Base-by-base conservation (phyloP, 2,329 filamentous ascomycete species). In the Pseudogymnoascus sp. region DNA sequence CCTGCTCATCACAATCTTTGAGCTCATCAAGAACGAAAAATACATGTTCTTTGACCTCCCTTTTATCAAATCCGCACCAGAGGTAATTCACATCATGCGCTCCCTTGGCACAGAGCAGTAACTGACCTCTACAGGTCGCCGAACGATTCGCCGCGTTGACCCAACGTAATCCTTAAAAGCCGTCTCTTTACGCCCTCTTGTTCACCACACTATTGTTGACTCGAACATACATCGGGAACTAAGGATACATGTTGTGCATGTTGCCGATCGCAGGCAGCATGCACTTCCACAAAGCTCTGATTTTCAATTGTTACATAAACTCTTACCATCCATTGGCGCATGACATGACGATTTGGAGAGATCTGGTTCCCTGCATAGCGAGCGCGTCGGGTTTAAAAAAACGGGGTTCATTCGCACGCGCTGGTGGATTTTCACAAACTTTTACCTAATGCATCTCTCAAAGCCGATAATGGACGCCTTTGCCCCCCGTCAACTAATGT, bases 31-130 rank as follows among this genome's bases (percentile, higher is more conserved):
- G 79, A 97, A 96, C 72, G 87, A 89, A 60, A 90, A 86, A 71
- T 95, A 93, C 74, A 86, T 86, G 70, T 96, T 99, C 79, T 97
- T 95, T 78, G 90, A 94, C 58, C 80, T 96, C 66, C 89, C 90
- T 25, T 97, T 96, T 69, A 89, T 97, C 75, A 95, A 96, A 78
- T 83, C 87, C 66, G 85, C 88, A 67, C 91, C 91, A 66, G 91
- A 97, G 80, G 91, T 95, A 79, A 73, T 77, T 61, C 58, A 30
- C 6, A 18, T 25, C 2, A 25, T 33, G 7, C 33, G 4, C 47
- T 22, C 14, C 36, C 15, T 53, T 6, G 37, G 35, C 11, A 38
- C 57, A 14, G 47, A 53, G 15, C 14, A 53, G 33, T 33, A 53
- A 53, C 47, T 53, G 15, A 53, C 47, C 28, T 53, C 15, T 14